Evolutionary conservation across 2,329 filamentous ascomycete genomes (phyloP).

Genomic region (Alternaria rosae): DNA sequence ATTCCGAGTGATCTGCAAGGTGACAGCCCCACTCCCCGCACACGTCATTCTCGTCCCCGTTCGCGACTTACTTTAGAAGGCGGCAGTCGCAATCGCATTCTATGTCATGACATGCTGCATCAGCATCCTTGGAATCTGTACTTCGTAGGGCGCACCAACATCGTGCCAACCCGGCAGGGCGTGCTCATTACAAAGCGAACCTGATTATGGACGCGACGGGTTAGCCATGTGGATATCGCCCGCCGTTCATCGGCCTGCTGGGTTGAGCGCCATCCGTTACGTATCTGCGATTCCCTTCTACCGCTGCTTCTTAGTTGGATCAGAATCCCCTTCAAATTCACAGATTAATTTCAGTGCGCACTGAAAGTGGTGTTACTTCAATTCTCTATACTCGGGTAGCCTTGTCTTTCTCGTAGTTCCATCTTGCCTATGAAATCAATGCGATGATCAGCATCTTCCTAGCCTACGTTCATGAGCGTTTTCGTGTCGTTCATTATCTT

Average conservation of each 20-base stretch:
- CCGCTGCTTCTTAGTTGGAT: too few relatives aligned
- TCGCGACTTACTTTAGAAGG: background rate
- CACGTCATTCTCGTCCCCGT: slow-evolving; percentile 9
- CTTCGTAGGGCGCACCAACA: background rate
- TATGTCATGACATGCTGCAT: background rate
- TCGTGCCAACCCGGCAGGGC: background rate
- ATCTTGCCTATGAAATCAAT: too few relatives aligned
- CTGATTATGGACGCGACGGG: background rate
- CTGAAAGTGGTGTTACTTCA: too few relatives aligned
- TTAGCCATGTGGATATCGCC: background rate
- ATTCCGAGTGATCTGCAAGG: slow-evolving; percentile 1
- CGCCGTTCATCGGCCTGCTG: background rate
- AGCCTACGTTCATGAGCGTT: too few relatives aligned
- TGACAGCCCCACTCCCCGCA: slow-evolving; percentile 13
- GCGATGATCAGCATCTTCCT: too few relatives aligned
- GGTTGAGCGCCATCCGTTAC: background rate
- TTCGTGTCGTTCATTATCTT: too few relatives aligned
- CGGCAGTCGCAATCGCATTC: background rate
- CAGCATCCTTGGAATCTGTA: background rate
- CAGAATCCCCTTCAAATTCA: too few relatives aligned
- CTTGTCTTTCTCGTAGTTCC: too few relatives aligned
- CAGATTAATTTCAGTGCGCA: too few relatives aligned
- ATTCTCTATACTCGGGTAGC: too few relatives aligned
- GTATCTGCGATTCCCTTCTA: background rate
- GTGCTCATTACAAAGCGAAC: background rate